phyloP scores from a whole-genome alignment of 441 rosid species.

The Aleurites moluccanus region DNA sequence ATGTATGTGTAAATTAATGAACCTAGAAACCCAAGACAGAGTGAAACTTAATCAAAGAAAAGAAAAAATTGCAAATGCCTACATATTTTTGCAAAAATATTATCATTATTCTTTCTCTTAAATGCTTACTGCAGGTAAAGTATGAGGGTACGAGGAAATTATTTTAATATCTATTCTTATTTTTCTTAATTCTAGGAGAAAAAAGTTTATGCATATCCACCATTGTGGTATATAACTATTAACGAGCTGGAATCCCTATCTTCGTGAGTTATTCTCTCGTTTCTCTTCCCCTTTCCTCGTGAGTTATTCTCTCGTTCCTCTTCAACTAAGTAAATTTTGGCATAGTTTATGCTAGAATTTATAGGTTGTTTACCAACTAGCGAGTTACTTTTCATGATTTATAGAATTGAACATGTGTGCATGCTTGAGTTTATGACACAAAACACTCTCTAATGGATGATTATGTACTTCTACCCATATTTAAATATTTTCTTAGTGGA shows the following conservation, averaged over 20 bases:
- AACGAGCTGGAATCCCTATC: slow-evolving; percentile 71
- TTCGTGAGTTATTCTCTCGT: slow-evolving; percentile 71
- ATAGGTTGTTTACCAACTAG: neutral
- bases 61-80: neutral
- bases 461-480: neutral
- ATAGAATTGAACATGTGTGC: neutral
- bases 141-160: neutral
- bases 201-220: slow-evolving; percentile 73
- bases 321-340: neutral
- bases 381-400: neutral
- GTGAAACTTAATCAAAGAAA: neutral
- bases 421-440: neutral
- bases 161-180: slow-evolving; percentile 8
- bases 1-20: neutral
- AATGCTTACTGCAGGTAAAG: neutral
- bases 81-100: neutral
- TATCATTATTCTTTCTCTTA: neutral
- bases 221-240: slow-evolving; percentile 66
- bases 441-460: neutral
- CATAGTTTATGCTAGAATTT: neutral
- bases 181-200: slow-evolving; percentile 57
- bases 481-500: neutral
- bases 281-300: too few species aligned
- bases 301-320: slow-evolving; percentile 11
- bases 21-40: neutral